Conservation (phyloP, 2,329 filamentous ascomycete species). For the Tolypocladium amazonense region DNA sequence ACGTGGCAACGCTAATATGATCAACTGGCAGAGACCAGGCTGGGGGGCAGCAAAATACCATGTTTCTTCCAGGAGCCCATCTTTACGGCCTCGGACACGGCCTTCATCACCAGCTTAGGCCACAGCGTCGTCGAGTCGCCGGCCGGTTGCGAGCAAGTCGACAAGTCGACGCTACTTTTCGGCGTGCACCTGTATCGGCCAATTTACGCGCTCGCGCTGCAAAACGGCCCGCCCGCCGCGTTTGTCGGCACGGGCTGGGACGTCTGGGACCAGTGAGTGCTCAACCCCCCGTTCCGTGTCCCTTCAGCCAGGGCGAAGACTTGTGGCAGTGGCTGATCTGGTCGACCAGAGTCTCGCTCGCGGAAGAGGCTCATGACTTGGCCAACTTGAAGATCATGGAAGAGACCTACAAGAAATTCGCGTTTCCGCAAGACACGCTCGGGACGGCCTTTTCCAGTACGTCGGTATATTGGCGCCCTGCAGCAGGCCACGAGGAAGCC, state of each 20-base stretch:
- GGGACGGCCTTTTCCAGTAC: constrained; percentile 10
- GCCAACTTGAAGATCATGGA: constrained; percentile 7
- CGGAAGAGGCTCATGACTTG: not conserved
- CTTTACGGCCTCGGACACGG: constrained; percentile 35
- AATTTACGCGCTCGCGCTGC: constrained; percentile 41
- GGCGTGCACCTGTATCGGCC: constrained; percentile 49
- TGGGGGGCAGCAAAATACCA: constrained; percentile 18
- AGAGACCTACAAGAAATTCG: constrained; percentile 3
- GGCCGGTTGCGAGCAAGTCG: constrained; percentile 37
- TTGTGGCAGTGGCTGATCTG: not conserved
- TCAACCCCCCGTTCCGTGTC: not conserved
- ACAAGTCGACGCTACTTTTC: constrained; percentile 41
- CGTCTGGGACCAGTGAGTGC: constrained; percentile 39
- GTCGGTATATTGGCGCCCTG: constrained; percentile 8
- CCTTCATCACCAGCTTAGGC: constrained; percentile 45
- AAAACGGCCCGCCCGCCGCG: constrained; percentile 33
- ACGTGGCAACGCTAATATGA: not conserved
- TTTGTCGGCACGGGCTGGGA: constrained; percentile 47
- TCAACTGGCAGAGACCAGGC: constrained; percentile 7
- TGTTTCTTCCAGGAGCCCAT: constrained; percentile 45
- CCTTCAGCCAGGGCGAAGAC: not conserved
- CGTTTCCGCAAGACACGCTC: constrained; percentile 7
- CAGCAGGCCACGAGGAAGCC: not conserved
- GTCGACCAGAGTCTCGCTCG: not conserved
- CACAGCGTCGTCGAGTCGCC: constrained; percentile 42